phyloP scores from a whole-genome alignment of 1,284 basidiomycete genomes.

The Tylopilus orsonianus region DNA sequence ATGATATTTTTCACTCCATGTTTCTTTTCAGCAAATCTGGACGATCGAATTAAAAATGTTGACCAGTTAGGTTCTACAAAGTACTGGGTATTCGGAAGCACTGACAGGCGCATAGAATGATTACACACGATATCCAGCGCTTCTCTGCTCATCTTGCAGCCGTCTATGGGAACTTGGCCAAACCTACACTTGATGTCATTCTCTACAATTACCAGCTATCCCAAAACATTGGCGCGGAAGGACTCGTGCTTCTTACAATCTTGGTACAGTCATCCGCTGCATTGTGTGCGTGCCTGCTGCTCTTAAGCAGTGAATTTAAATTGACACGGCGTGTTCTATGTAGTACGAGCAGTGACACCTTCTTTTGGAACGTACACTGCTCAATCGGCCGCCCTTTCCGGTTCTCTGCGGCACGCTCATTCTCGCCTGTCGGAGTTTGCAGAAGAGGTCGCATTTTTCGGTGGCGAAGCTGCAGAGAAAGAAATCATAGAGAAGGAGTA shows the following conservation, averaged over 20 bases:
- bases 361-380: conserved; percentile 92
- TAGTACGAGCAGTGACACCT: conserved; percentile 88
- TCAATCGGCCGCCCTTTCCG: conserved; percentile 82
- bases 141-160: conserved; percentile 92
- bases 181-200: conserved; percentile 91
- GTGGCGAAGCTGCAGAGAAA: conserved; percentile 91
- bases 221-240: conserved; percentile 93
- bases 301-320: background rate
- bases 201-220: conserved; percentile 97
- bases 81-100: background rate
- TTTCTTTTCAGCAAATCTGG: conserved; percentile 69
- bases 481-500: conserved; percentile 91
- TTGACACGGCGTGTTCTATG: conserved; percentile 18
- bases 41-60: conserved; percentile 95
- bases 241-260: conserved; percentile 81
- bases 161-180: conserved; percentile 92
- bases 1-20: conserved; percentile 8
- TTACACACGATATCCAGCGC: conserved; percentile 93
- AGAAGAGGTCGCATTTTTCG: conserved; percentile 93
- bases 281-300: conserved; percentile 55
- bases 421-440: conserved; percentile 92
- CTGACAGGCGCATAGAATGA: conserved; percentile 57
- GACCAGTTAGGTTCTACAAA: conserved; percentile 67
- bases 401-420: conserved; percentile 87
- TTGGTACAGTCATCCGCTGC: conserved; percentile 82